These are phyloP conservation scores for Clavispora asparagi DNA, from an alignment of 805 yeast species.

Conservation along the genomic window DNA sequence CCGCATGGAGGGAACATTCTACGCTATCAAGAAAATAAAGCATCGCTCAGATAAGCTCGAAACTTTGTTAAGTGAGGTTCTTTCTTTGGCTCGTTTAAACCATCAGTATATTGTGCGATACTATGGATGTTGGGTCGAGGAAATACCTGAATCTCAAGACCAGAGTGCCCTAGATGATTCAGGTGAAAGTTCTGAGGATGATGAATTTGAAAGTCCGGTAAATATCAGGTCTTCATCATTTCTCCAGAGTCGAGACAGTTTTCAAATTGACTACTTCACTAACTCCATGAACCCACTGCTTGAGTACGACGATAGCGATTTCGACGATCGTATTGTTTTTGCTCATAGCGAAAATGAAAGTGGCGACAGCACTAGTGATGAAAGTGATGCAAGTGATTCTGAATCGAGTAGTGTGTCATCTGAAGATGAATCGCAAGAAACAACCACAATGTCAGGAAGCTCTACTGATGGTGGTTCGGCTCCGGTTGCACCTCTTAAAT, in stretches of 20 bases:
- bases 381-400: slow-evolving; percentile 2
- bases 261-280: slow-evolving; percentile 63
- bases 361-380: neutral
- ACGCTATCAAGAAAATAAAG: slow-evolving; percentile 88
- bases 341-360: slow-evolving; percentile 18
- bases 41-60: slow-evolving; percentile 78
- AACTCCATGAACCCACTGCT: slow-evolving; percentile 54
- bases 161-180: slow-evolving; percentile 17
- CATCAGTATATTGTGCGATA: slow-evolving; percentile 96
- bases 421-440: neutral
- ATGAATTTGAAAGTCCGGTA: slow-evolving; percentile 19
- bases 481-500: neutral
- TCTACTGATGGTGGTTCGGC: neutral
- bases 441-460: neutral
- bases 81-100: slow-evolving; percentile 83
- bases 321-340: slow-evolving; percentile 28
- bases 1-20: slow-evolving; percentile 87
- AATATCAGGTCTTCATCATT: slow-evolving; percentile 17
- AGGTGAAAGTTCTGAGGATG: slow-evolving; percentile 16
- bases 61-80: slow-evolving; percentile 81
- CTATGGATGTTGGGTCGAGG: slow-evolving; percentile 97
- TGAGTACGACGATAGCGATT: slow-evolving; percentile 36
- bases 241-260: slow-evolving; percentile 16
- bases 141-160: slow-evolving; percentile 33
- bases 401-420: neutral